Evolutionary conservation across 352 stramenopile genomes (phyloP).

Genomic region (Phytopythium kandeliae): DNA sequence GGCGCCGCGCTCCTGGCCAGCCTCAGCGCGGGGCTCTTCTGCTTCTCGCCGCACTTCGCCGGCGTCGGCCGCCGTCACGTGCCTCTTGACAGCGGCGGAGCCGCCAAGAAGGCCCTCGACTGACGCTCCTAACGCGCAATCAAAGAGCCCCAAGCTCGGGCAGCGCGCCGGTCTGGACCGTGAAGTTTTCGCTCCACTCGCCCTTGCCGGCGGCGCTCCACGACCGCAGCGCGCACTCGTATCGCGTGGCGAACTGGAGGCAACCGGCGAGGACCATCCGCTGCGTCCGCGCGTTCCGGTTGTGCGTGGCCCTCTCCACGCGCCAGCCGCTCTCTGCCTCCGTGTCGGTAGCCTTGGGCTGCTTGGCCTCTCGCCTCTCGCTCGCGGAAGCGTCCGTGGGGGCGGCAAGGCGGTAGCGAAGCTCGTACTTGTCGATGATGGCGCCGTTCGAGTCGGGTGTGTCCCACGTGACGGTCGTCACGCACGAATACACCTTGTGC

Average conservation of each 20-base stretch:
- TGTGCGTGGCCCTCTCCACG: slow-evolving; percentile 32
- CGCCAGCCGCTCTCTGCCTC: slow-evolving; percentile 21
- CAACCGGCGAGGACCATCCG: slow-evolving; percentile 26
- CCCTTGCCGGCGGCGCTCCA: slow-evolving; percentile 53
- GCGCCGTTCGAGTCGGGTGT: slow-evolving; percentile 62
- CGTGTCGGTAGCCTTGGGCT: background rate
- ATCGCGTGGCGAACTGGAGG: slow-evolving; percentile 53
- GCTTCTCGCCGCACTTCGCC: slow-evolving; percentile 58
- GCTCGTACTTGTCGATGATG: slow-evolving; percentile 69
- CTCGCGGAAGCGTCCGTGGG: background rate
- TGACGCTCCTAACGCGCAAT: slow-evolving; percentile 9
- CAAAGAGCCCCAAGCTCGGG: slow-evolving; percentile 19
- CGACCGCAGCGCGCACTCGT: slow-evolving; percentile 53
- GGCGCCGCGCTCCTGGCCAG: slow-evolving; percentile 57
- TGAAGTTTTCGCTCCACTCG: slow-evolving; percentile 43
- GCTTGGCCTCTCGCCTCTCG: slow-evolving; percentile 15
- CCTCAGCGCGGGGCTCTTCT: slow-evolving; percentile 52
- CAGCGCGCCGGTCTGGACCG: slow-evolving; percentile 25
- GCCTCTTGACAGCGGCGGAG: slow-evolving; percentile 1
- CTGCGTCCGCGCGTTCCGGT: slow-evolving; percentile 34
- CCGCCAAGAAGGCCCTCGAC: slow-evolving; percentile 29
- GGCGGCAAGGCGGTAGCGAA: slow-evolving; percentile 30
- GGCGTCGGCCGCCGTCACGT: slow-evolving; percentile 22
- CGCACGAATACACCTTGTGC: slow-evolving; percentile 52
- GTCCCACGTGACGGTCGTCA: slow-evolving; percentile 40